Percentiles rank a stretch among this genome's conserved stretches.
Evolutionary conservation across 768 basidiomycete genomes (phyloP).

Genomic region (Trametes villosa): DNA sequence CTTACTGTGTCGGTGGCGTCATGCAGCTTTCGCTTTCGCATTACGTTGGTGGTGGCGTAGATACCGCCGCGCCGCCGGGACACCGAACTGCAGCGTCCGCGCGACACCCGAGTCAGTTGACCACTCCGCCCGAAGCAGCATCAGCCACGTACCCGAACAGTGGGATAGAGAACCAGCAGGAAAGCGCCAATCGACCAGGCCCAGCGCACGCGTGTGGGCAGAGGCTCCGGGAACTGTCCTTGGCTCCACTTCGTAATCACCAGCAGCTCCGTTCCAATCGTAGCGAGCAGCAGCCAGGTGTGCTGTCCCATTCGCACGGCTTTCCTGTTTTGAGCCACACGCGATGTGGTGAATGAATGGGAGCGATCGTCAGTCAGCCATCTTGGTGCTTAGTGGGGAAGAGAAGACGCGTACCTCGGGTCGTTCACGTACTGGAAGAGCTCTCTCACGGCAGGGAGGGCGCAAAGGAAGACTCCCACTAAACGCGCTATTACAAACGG

Average conservation of each 20-base stretch:
- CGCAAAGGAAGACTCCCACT: constrained; percentile 80
- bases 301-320: constrained; percentile 92
- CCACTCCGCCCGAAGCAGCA: constrained; percentile 11
- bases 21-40: constrained; percentile 35
- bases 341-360: constrained; percentile 11
- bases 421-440: constrained; percentile 83
- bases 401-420: constrained; percentile 59
- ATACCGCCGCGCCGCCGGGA: constrained; percentile 60
- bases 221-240: constrained; percentile 66
- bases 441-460: constrained; percentile 85
- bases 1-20: constrained; percentile 5
- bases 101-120: constrained; percentile 24
- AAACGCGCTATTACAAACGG: constrained; percentile 77
- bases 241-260: constrained; percentile 84
- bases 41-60: constrained; percentile 42
- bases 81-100: constrained; percentile 57
- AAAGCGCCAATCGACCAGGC: constrained; percentile 65
- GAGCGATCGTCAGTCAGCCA: constrained; percentile 12
- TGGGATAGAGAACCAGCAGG: constrained; percentile 72
- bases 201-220: constrained; percentile 65
- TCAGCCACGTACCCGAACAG: constrained; percentile 52
- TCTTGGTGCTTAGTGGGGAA: constrained; percentile 7
- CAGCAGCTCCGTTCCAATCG: constrained; percentile 80
- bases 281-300: constrained; percentile 84
- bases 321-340: constrained; percentile 47